Percentiles rank a stretch among this genome's conserved stretches.
Conservation (phyloP, 371 early-diverging fungal species). For the Smittium mucronatum region DNA sequence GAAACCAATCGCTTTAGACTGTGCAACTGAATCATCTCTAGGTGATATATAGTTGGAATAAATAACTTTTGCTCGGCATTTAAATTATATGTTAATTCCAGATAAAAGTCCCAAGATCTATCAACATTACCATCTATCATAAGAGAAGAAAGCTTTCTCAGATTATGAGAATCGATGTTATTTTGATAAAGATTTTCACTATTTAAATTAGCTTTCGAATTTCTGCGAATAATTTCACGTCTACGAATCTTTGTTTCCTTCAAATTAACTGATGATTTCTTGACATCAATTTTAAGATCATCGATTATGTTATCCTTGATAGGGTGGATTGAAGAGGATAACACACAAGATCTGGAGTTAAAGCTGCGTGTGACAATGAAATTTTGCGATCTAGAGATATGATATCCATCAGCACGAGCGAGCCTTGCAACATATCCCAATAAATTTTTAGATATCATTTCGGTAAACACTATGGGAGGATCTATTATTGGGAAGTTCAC, state of each 20-base stretch:
- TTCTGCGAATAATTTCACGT: neutral
- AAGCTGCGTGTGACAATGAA: neutral
- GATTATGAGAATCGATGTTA: neutral
- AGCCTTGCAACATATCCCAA: neutral
- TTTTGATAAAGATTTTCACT: neutral
- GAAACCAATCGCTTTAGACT: neutral
- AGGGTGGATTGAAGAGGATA: neutral
- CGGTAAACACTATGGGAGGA: no score
- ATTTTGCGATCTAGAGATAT: neutral
- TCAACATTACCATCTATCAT: neutral
- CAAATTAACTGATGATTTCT: neutral
- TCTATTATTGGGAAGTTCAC: no score
- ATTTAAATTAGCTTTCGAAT: neutral
- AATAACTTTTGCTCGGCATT: neutral
- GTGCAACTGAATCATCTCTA: neutral
- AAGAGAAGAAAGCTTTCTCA: neutral
- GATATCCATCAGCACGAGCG: neutral
- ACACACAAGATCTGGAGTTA: neutral
- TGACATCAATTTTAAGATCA: neutral
- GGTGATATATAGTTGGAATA: neutral
- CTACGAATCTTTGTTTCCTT: neutral
- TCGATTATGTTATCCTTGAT: neutral
- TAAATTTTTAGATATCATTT: neutral
- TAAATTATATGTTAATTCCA: neutral
- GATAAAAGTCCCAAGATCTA: constrained; percentile 1